A percentile compares a stretch with the other conserved stretches of the same genome.
These are phyloP conservation scores for Sanguinoderma infundibulare DNA, from an alignment of 1,284 basidiomycete species.

Conservation along the genomic window DNA sequence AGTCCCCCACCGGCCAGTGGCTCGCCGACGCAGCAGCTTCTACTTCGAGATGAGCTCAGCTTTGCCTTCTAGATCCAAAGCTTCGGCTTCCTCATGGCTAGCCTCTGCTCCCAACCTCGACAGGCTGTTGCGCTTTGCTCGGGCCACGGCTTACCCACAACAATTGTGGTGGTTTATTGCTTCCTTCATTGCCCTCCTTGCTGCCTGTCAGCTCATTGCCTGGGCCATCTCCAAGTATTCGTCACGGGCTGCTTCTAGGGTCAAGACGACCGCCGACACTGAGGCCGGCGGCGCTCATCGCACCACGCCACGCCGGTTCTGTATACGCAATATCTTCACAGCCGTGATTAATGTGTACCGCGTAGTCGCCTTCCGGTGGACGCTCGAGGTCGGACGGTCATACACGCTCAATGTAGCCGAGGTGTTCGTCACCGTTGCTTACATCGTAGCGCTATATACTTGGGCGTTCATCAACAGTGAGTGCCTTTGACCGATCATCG, in stretches of 20 bases:
- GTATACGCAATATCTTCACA: constrained; percentile 39
- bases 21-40: neutral
- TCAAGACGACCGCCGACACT: constrained; percentile 17
- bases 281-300: constrained; percentile 25
- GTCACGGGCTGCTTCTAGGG: neutral
- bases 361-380: constrained; percentile 54
- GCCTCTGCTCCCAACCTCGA: constrained; percentile 13
- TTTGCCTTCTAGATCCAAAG: neutral
- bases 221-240: constrained; percentile 29
- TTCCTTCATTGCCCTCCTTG: constrained; percentile 45
- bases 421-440: constrained; percentile 47
- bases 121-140: constrained; percentile 17
- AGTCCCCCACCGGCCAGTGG: constrained; percentile 1
- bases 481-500: constrained; percentile 20
- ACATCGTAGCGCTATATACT: constrained; percentile 48
- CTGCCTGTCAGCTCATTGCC: constrained; percentile 41
- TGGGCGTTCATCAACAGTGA: constrained; percentile 56
- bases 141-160: constrained; percentile 40
- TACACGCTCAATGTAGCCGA: constrained; percentile 55
- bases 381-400: constrained; percentile 43
- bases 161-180: constrained; percentile 50
- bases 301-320: constrained; percentile 15
- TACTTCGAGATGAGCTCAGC: constrained; percentile 8
- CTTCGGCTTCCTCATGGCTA: neutral
- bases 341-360: constrained; percentile 49